Evolutionary conservation across 2,329 filamentous ascomycete species (phyloP).

Genomic region (Ceratocystis harringtonii): DNA sequence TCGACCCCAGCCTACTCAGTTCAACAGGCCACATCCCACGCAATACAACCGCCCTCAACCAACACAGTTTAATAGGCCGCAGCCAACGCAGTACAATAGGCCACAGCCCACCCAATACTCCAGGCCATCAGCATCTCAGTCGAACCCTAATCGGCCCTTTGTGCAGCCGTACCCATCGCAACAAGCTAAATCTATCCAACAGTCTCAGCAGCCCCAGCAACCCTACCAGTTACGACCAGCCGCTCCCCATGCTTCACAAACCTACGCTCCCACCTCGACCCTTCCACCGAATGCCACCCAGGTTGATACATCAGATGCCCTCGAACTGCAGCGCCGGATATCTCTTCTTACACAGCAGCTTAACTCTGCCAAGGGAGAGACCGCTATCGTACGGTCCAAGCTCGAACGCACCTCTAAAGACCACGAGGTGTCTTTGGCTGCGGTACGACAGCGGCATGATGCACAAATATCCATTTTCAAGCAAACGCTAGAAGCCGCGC

Average conservation of each 20-base stretch:
- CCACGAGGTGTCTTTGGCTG: slow-evolving; percentile 46
- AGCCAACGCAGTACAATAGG: neutral
- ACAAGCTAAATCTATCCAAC: neutral
- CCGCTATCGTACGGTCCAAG: slow-evolving; percentile 59
- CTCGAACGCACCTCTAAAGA: slow-evolving; percentile 45
- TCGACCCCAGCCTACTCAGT: slow-evolving; percentile 21
- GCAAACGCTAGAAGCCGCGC: slow-evolving; percentile 29
- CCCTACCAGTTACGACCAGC: neutral
- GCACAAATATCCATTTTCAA: slow-evolving; percentile 41
- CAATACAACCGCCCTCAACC: slow-evolving; percentile 27
- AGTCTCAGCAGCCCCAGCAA: neutral
- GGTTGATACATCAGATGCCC: neutral
- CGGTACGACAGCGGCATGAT: slow-evolving; percentile 49
- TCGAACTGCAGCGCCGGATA: neutral
- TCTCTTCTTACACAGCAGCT: slow-evolving; percentile 28
- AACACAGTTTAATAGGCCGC: slow-evolving; percentile 7
- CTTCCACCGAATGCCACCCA: neutral
- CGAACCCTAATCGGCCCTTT: slow-evolving; percentile 6
- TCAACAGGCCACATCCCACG: slow-evolving; percentile 25
- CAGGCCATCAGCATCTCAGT: neutral
- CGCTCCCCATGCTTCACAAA: neutral
- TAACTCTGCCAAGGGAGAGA: slow-evolving; percentile 52
- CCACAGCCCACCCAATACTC: neutral
- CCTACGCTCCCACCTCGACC: neutral
- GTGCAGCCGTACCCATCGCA: slow-evolving; percentile 3